Base-by-base conservation (phyloP, 371 early-diverging fungal species). In the Lichtheimia hyalospora region DNA sequence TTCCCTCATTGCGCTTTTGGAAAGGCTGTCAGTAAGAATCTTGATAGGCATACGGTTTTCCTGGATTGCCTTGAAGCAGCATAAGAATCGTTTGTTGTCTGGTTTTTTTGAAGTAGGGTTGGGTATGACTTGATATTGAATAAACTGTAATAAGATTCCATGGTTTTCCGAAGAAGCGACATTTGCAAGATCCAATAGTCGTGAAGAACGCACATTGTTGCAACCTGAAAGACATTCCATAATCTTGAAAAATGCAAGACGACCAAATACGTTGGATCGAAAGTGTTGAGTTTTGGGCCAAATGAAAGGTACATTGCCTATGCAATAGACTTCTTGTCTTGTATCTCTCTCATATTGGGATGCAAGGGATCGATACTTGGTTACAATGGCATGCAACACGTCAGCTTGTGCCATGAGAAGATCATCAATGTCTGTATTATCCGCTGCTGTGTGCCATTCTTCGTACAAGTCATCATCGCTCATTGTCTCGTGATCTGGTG, bases 221-320 rank as follows among this genome's bases (percentile, higher is more conserved):
- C 69, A 73, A 2, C 57, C 40, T 3, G 64, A 57, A 12, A 74
- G 50, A 16, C 66, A 61, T 57, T 79, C 79, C 12, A 73, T 40
- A 24, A 69, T 69, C 28, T 73, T 75, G 40, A 78, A 78, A 25
- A 73, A 73, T 5, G 64, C 58, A 10, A 79, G 54, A 25, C 70
- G 71, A 4, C 69, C 71, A 20, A 78, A 49, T 12, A 60, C 49
- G 1, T 59, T 46, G 18, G 69, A 60, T 15, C 52, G 40, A 43
- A 69, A 71, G 0, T 46, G 8, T n/a, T 52, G 60, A 2, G 64
- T 40, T n/a, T 25, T 13, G 43, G 55, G 64, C 68, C 77, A 72
- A 44, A 18, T 16, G 46, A 79, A 74, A 1, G 62, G 62, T 8
- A 39, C 54, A 13, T 66, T 69, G 0, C 53, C 43, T 6, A 75